Conservation (phyloP, 2,329 filamentous ascomycete genomes). For the Lasiodiplodia sp. region DNA sequence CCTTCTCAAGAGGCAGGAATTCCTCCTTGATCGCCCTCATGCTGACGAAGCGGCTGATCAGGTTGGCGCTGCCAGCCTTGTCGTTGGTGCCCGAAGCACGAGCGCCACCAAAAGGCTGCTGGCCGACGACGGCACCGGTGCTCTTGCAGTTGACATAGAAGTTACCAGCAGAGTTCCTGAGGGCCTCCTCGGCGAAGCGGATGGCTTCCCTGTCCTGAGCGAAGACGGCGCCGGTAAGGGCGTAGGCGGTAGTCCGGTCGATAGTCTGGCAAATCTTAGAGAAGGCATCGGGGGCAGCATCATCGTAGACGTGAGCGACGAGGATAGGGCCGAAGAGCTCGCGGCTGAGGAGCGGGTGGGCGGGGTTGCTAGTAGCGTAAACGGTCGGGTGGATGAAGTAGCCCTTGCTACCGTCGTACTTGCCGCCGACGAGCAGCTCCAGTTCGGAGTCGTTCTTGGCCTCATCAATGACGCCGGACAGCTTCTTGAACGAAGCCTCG, state of each 20-base stretch:
- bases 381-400: constrained; percentile 87
- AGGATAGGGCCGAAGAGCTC: constrained; percentile 87
- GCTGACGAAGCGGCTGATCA: constrained; percentile 62
- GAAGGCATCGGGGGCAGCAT: constrained; percentile 66
- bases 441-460: constrained; percentile 79
- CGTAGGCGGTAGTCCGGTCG: constrained; percentile 78
- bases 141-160: constrained; percentile 88
- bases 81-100: constrained; percentile 65
- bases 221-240: constrained; percentile 78
- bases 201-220: constrained; percentile 72
- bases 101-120: constrained; percentile 62
- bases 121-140: constrained; percentile 59
- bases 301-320: constrained; percentile 78
- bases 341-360: constrained; percentile 75
- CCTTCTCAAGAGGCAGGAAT: constrained; percentile 56
- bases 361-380: constrained; percentile 76
- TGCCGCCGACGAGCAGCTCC: constrained; percentile 76
- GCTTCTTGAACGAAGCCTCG: constrained; percentile 79
- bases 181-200: constrained; percentile 72
- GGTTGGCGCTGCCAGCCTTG: constrained; percentile 62
- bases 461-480: constrained; percentile 76
- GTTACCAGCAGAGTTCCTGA: constrained; percentile 79
- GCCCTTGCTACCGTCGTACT: constrained; percentile 77
- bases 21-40: constrained; percentile 65
- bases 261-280: constrained; percentile 67